These are phyloP conservation scores for Staphylotrichum tortipilum DNA, from an alignment of 495 filamentous ascomycete genomes.

Conservation along the genomic window DNA sequence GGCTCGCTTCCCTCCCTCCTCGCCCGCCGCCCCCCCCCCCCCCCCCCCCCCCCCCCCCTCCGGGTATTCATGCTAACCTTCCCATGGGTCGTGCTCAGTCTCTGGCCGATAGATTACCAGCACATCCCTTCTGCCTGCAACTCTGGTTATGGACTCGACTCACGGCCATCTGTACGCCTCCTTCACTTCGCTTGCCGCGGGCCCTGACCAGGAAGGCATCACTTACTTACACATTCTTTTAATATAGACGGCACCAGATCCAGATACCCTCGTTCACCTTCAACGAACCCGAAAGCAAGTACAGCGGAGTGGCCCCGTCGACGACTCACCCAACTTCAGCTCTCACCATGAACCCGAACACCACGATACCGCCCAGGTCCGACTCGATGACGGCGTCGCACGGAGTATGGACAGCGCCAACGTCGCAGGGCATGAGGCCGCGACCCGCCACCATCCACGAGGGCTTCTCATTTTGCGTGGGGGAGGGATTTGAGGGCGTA, in stretches of 20 bases:
- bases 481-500: slow-evolving; percentile 40
- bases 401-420: slow-evolving; percentile 38
- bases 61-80: slow-evolving; percentile 30
- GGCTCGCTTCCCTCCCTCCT: slow-evolving; percentile 15
- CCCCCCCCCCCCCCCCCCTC: too few species aligned
- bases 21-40: too few species aligned
- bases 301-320: slow-evolving; percentile 29
- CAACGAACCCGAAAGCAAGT: slow-evolving; percentile 30
- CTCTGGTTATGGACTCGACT: slow-evolving; percentile 33
- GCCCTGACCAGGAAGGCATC: slow-evolving; percentile 20
- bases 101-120: slow-evolving; percentile 30
- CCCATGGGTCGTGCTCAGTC: slow-evolving; percentile 17
- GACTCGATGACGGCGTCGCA: slow-evolving; percentile 32
- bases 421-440: slow-evolving; percentile 36
- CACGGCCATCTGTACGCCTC: slow-evolving; percentile 35
- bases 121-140: slow-evolving; percentile 20
- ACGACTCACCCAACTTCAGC: slow-evolving; percentile 28
- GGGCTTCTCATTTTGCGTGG: slow-evolving; percentile 49
- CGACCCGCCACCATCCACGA: slow-evolving; percentile 51
- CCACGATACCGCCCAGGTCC: slow-evolving; percentile 29
- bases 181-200: slow-evolving; percentile 2
- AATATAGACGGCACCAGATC: slow-evolving; percentile 34
- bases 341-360: slow-evolving; percentile 35
- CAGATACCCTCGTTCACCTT: slow-evolving; percentile 37
- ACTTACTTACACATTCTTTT: slow-evolving; percentile 24